Conservation (phyloP, 345 rosid genomes). For the Streptanthus diversifolius region DNA sequence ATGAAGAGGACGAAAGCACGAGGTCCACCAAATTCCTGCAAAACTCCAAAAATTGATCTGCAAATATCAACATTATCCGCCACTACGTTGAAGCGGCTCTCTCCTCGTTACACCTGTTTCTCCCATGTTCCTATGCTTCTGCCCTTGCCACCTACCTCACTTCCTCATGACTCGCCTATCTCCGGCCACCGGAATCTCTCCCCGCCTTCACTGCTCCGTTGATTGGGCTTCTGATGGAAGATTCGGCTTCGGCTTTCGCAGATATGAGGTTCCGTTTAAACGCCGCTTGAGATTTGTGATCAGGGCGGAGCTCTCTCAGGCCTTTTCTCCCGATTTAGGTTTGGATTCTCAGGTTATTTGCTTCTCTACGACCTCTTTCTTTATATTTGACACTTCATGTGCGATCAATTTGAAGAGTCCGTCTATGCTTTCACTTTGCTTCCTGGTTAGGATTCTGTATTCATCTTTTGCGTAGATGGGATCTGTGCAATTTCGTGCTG, state of each 20-base stretch:
- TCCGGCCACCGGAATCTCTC: conserved; percentile 47
- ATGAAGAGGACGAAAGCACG: conserved; percentile 38
- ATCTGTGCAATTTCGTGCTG: conserved; percentile 1
- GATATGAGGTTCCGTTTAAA: conserved; percentile 35
- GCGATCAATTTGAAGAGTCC: conserved; percentile 15
- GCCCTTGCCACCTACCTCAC: conserved; percentile 45
- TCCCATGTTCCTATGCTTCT: conserved; percentile 56
- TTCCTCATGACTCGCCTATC: conserved; percentile 45
- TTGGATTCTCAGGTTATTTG: conserved; percentile 71
- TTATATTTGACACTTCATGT: not conserved
- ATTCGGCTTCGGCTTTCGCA: conserved; percentile 27
- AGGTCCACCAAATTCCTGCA: conserved; percentile 36
- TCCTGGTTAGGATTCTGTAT: not conserved
- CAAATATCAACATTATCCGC: conserved; percentile 19
- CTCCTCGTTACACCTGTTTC: not conserved
- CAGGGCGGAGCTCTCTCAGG: conserved; percentile 57
- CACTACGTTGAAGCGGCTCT: not conserved
- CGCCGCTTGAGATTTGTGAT: conserved; percentile 48
- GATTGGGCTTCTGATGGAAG: conserved; percentile 31
- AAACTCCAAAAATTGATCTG: conserved; percentile 25
- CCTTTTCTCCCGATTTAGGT: conserved; percentile 52
- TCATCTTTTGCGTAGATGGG: not conserved
- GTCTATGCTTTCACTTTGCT: not conserved
- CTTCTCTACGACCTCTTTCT: not conserved
- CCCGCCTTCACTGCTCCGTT: conserved; percentile 28